Evolutionary conservation across 306 rosid species (phyloP).

Genomic region (Casuarina glauca): DNA sequence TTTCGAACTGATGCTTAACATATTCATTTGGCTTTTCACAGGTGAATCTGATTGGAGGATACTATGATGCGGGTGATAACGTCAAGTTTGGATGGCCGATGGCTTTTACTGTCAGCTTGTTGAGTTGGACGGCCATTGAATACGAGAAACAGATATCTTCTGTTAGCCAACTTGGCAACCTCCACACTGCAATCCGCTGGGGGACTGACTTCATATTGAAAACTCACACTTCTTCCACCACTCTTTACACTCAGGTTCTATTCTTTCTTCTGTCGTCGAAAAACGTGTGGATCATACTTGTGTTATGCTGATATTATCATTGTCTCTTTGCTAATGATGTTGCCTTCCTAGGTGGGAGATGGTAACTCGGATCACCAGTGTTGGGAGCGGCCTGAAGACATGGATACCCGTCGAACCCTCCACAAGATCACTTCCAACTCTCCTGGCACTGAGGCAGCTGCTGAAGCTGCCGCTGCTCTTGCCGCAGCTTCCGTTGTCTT

Average conservation of each 20-base stretch:
- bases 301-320: too few relatives aligned
- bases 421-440: constrained; percentile 64
- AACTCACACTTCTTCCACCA: constrained; percentile 70
- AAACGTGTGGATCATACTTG: too few relatives aligned
- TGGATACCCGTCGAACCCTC: constrained; percentile 74
- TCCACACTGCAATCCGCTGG: constrained; percentile 72
- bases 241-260: constrained; percentile 65
- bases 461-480: constrained; percentile 89
- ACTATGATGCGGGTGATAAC: constrained; percentile 90
- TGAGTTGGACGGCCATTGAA: constrained; percentile 83
- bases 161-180: constrained; percentile 39
- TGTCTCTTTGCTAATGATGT: too few relatives aligned
- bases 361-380: constrained; percentile 78
- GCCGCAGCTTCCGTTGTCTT: constrained; percentile 77
- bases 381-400: constrained; percentile 96
- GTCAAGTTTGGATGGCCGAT: constrained; percentile 89
- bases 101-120: constrained; percentile 65
- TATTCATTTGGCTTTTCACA: constrained; percentile 9
- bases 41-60: constrained; percentile 83
- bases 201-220: constrained; percentile 60
- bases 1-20: not conserved
- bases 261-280: not conserved
- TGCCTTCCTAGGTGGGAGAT: constrained; percentile 65
- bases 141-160: constrained; percentile 48
- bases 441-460: constrained; percentile 83